Evolutionary conservation across 2,329 filamentous ascomycete species (phyloP), one percentile per base, ranked within the genome.

Genomic region (Lasiodiplodia hormozganensis): DNA sequence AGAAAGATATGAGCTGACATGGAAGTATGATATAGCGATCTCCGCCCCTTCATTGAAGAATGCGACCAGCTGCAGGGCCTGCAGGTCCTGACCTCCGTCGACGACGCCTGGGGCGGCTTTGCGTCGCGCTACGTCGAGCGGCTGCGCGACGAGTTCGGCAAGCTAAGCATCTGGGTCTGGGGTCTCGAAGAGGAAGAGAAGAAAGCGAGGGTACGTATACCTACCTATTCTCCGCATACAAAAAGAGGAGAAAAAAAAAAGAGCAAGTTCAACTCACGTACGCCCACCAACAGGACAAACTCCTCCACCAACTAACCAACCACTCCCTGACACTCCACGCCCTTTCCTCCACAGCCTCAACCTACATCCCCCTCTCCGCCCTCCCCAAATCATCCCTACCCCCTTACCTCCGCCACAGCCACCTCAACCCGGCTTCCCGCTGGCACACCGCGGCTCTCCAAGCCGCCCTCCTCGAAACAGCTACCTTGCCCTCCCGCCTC

Each of bases 21-120:
- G 28, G 28, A 28, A 34, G 18, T 18, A 25, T 1, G 11, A 2
- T 25, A 12, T 18, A 69, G 69, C 65, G 95, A 99, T 77, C 83
- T 97, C 72, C 86, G 96, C 47, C 90, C 90, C 0, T 97, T 97
- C 76, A 88, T 90, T 2, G 96, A 99, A 81, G 96, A 98, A 80
- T 96, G 94, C 72, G 96, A 99, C 78, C 90, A 93, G 67, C 86
- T 98, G 81, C 94, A 97, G 79, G 95, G 91, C 0, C 84, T 99
- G 21, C 95, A 98, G 73, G 76, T 84, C 72, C 74, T 88, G 74
- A 76, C 86, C 72, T 76, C 85, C 70, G 75, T 85, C 69, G 80
- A 89, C 81, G 73, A 86, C 83, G 79, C 85, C 70, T 85, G 83
- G 83, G 77, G 83, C 71, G 78, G 83, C 69, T 80, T 85, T 78